Base-by-base conservation (phyloP, 805 yeast species). In the Yarrowia sp. region DNA sequence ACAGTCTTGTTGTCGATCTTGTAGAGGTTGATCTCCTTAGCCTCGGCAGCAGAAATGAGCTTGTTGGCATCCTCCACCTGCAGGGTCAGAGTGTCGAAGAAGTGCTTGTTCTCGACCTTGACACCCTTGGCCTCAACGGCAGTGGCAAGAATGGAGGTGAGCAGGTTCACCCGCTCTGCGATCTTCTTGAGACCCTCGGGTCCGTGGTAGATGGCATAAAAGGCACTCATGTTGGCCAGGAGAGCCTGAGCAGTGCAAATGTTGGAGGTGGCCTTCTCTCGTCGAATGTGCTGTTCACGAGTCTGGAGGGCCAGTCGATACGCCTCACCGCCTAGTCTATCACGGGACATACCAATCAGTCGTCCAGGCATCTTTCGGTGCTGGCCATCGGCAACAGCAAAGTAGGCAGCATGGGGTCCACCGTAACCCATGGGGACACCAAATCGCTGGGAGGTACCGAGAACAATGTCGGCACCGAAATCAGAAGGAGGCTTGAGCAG, bases 341-440 rank as follows among this genome's bases (percentile, higher is more conserved):
- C 99, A 74, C 90, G 90, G 41, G 96, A 86, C 43, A 90, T 85
- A 73, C 99, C 99, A 64, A 95, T 92, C 65, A 95, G 83, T 79
- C 99, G 84, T 48, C 99, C 99, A 1, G 99, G 99, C 75, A 95
- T 91, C 77, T 92, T 95, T 74, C 99, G 85, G 73, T 90, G 90
- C 70, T 88, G 81, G 65, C 85, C 82, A 66, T 86, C 84, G n/a
- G 85, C 82, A 43, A 93, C 96, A 9, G 98, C 90, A 71, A 95
- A 92, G 78, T 90, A 95, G 0, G 97, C 99, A 52, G 99, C 98
- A 76, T 95, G 99, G 3, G 99, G 99, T 21, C 99, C 99, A 72
- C 99, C 99, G 74, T 86, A 95, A 7, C 98, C 99, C 80, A 93
- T 84, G 64, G 99, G 98, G 41, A 93, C 98, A 72, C 99, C 99